Percentiles rank a stretch among this genome's conserved stretches.
These are phyloP conservation scores for Lolium perenne DNA, from an alignment of 176 grass and related monocot genomes.

Conservation along the genomic window DNA sequence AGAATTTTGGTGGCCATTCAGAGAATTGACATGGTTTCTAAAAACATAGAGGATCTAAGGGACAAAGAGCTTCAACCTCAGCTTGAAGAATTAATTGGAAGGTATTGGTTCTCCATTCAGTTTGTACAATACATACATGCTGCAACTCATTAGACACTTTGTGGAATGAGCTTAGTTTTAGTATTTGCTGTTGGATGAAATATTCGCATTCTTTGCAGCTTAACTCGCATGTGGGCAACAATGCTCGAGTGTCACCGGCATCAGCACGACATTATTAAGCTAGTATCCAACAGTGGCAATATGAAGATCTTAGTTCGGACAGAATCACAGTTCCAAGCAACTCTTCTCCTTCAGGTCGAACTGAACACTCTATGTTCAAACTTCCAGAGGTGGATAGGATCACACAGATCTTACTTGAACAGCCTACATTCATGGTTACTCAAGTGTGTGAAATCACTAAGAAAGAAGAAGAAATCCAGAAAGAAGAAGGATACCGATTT, in stretches of 20 bases:
- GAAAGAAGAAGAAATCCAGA: constrained; percentile 39
- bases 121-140: constrained; percentile 2
- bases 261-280: constrained; percentile 65
- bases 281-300: constrained; percentile 55
- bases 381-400: constrained; percentile 83
- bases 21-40: constrained; percentile 93
- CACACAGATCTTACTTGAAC: constrained; percentile 78
- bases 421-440: constrained; percentile 81
- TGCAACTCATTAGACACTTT: constrained; percentile 20
- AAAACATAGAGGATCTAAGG: constrained; percentile 92
- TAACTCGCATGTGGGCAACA: constrained; percentile 80
- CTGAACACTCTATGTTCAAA: constrained; percentile 76
- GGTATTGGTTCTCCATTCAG: constrained; percentile 63
- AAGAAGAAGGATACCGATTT: constrained; percentile 44
- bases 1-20: constrained; percentile 93
- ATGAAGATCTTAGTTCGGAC: constrained; percentile 63
- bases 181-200: constrained; percentile 28
- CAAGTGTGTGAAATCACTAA: constrained; percentile 77
- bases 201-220: constrained; percentile 54
- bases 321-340: constrained; percentile 70
- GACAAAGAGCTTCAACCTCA: constrained; percentile 99
- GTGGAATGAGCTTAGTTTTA: constrained; percentile 17
- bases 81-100: constrained; percentile 94
- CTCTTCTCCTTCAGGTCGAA: constrained; percentile 70
- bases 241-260: constrained; percentile 82